Conservation (phyloP, 352 stramenopile species). For the Aphanomyces invadans region DNA sequence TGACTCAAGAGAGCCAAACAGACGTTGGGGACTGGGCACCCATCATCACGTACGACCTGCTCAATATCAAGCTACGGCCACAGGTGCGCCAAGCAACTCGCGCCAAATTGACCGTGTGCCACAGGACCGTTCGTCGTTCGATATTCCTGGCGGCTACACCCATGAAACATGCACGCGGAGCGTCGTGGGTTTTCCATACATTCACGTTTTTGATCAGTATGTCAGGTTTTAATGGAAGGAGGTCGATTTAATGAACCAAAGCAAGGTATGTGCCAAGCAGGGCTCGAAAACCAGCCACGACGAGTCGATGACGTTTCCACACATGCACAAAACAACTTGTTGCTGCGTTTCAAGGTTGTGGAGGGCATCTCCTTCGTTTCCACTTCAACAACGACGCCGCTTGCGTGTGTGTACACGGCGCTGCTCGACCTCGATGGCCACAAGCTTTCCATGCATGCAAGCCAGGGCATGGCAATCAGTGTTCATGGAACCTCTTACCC, state of each 20-base stretch:
- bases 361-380: no score
- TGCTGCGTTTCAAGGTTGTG: no score
- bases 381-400: no score
- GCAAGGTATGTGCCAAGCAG: background rate
- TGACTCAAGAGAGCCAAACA: constrained; percentile 55
- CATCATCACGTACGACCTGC: constrained; percentile 56
- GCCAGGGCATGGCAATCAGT: no score
- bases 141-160: constrained; percentile 50
- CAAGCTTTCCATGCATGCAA: no score
- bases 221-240: constrained; percentile 39
- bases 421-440: no score
- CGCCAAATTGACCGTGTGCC: background rate
- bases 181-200: constrained; percentile 63
- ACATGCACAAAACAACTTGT: no score
- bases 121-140: constrained; percentile 30
- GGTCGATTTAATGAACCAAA: background rate
- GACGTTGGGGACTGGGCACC: constrained; percentile 35
- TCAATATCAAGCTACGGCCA: constrained; percentile 41
- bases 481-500: no score
- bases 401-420: no score
- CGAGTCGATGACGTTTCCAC: no score
- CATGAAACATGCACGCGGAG: constrained; percentile 49
- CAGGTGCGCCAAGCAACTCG: constrained; percentile 28
- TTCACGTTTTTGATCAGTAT: constrained; percentile 71
- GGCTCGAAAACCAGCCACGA: no score